Conservation (phyloP, 2,329 filamentous ascomycete species). For the Mariannaea sp. region DNA sequence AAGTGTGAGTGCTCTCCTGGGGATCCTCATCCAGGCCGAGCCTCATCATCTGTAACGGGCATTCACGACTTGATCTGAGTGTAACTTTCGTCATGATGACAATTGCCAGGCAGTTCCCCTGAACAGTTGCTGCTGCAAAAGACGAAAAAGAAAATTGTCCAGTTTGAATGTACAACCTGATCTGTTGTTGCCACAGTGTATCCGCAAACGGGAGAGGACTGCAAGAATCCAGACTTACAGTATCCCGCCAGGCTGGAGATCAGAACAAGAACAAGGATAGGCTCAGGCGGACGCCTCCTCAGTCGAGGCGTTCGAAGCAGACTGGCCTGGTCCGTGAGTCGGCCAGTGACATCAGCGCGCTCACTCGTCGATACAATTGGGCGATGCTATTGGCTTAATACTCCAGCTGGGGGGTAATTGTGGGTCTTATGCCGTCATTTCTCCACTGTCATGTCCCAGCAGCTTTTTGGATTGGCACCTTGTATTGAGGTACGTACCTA, state of each 20-base stretch:
- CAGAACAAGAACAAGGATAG: too few relatives aligned
- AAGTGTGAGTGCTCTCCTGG: not conserved
- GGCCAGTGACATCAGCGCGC: conserved; percentile 34
- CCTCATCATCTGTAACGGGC: not conserved
- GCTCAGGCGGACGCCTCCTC: not conserved
- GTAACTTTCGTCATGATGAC: too few relatives aligned
- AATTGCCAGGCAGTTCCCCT: too few relatives aligned
- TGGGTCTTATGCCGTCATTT: conserved; percentile 31
- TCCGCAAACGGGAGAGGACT: too few relatives aligned
- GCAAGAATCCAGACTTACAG: too few relatives aligned
- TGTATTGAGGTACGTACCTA: too few relatives aligned
- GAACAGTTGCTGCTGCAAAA: not conserved
- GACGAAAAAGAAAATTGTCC: too few relatives aligned
- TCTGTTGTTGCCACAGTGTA: too few relatives aligned
- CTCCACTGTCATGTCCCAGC: conserved; percentile 1
- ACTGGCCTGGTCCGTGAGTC: conserved; percentile 3
- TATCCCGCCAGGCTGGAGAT: too few relatives aligned
- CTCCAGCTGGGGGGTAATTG: not conserved
- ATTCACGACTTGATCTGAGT: too few relatives aligned
- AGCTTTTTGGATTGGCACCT: too few relatives aligned
- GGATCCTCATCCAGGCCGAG: not conserved
- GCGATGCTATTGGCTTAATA: conserved; percentile 35
- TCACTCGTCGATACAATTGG: conserved; percentile 14
- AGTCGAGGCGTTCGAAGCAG: not conserved
- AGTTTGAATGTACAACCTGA: too few relatives aligned